A percentile compares a stretch with the other conserved stretches of the same genome.
These are phyloP conservation scores for Candida ponderosae DNA, from an alignment of 805 yeast species.

Conservation along the genomic window DNA sequence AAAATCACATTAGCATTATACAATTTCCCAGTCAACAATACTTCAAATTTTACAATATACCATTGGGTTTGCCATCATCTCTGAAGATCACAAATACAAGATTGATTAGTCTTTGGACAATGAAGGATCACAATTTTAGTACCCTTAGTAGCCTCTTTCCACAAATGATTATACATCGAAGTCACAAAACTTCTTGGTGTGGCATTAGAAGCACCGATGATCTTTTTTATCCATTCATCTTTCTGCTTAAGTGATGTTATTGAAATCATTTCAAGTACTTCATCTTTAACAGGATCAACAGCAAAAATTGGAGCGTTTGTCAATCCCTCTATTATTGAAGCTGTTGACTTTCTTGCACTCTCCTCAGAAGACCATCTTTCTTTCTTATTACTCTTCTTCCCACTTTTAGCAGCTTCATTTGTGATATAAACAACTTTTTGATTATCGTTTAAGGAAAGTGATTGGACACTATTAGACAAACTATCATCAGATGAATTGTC, in stretches of 20 bases:
- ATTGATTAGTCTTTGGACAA: conserved; percentile 70
- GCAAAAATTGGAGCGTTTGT: conserved; percentile 66
- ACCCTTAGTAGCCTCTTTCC: conserved; percentile 67
- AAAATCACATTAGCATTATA: no score
- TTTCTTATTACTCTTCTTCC: conserved; percentile 63
- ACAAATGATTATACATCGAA: conserved; percentile 62
- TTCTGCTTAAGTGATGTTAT: conserved; percentile 66
- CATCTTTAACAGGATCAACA: conserved; percentile 73
- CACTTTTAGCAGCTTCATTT: conserved; percentile 76
- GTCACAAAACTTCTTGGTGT: conserved; percentile 75
- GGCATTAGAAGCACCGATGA: conserved; percentile 74
- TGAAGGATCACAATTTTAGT: conserved; percentile 69
- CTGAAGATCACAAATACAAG: conserved; percentile 60
- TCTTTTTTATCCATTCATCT: conserved; percentile 74
- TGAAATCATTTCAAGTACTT: conserved; percentile 75
- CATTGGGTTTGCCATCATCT: conserved; percentile 24
- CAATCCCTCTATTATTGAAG: conserved; percentile 43
- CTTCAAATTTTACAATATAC: no score
- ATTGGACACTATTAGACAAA: conserved; percentile 15
- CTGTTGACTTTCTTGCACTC: conserved; percentile 56
- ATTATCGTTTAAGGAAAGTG: conserved; percentile 23
- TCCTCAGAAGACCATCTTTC: conserved; percentile 76
- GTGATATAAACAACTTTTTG: conserved; percentile 63
- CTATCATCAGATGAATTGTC: conserved; percentile 14
- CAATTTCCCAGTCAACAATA: no score